phyloP scores from a whole-genome alignment of 805 yeast genomes.

The Candida verbasci region DNA sequence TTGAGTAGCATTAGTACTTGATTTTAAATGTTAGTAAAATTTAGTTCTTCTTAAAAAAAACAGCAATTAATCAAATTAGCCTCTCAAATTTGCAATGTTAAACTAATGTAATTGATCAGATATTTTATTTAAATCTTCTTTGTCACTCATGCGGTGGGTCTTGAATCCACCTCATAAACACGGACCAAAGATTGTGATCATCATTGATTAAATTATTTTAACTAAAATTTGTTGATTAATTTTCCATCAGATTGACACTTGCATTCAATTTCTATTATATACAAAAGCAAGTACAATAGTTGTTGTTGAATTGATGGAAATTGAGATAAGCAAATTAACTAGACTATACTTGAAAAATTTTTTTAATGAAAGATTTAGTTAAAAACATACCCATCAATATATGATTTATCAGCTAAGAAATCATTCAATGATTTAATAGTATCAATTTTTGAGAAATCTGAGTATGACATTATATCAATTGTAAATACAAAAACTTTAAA shows the following conservation, averaged over 20 bases:
- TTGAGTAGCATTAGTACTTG: constrained; percentile 83
- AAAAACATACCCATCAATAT: constrained; percentile 87
- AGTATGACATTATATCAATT: constrained; percentile 55
- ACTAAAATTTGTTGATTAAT: not conserved
- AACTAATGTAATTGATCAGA: constrained; percentile 13
- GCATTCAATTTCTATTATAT: not conserved
- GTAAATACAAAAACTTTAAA: not conserved
- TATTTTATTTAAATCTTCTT: constrained; percentile 32
- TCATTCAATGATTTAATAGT: constrained; percentile 64
- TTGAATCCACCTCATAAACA: constrained; percentile 94
- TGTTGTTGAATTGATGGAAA: no score
- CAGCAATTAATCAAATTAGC: no score
- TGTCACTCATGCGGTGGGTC: constrained; percentile 95
- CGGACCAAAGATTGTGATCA: constrained; percentile 84
- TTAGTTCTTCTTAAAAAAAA: not conserved
- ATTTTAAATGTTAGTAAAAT: constrained; percentile 6
- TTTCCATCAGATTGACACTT: no score
- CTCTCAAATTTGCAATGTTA: no score
- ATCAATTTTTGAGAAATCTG: constrained; percentile 77
- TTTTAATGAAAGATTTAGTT: no score
- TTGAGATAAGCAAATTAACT: no score
- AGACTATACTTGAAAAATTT: not conserved
- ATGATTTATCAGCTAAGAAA: constrained; percentile 87
- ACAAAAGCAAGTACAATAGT: not conserved
- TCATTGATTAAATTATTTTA: constrained; percentile 35